Evolutionary conservation across 2,329 filamentous ascomycete genomes (phyloP), one percentile per base, ranked within the genome.

Genomic region (Alternaria triticimaculans): DNA sequence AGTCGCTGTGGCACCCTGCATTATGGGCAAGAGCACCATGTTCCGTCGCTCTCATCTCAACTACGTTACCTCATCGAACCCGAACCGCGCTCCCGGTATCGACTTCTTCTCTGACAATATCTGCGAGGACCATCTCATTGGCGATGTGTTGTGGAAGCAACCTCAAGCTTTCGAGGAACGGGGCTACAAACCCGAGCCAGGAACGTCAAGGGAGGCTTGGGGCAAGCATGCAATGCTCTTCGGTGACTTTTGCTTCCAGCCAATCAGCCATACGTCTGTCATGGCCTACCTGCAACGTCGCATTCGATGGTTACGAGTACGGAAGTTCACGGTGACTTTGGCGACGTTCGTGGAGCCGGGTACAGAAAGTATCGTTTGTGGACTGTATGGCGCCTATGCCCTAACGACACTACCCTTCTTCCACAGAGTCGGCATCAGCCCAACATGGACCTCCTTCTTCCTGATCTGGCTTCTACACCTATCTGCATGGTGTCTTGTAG

Each of bases 1-100:
- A 0, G 93, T 97, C 15, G 87, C 92, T 4, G 83, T 98, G 56
- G 96, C 96, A 0, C 96, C 96, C 9, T 99, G 96, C 80, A 91
- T 97, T 62, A 91, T 98, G 21, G 96, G 96, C 55, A 99, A 99
- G 83, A 97, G 93, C 74, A 98, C 96, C 82, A 98, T 99, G 94
- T 99, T 98, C 82, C 92, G 96, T 63, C 92, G 92, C 65, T 92
- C 93, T 0, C 95, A 99, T 74, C 88, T 99, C 37, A 88, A 97
- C 80, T 87, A 87, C 68, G 87, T 96, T 9, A 90, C 89, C 1
- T 72, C 80, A 0, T 89, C 30, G 80, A 87, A 74, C 79, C 86
- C 37, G 54, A 78, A 56, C 80, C 75, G 68, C 86, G 85, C 76
- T 78, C 89, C 82, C 0, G 96, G 96, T 0, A 90, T 99, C 68